Conservation (phyloP, 768 basidiomycete genomes). For the Boletus reticuloceps region DNA sequence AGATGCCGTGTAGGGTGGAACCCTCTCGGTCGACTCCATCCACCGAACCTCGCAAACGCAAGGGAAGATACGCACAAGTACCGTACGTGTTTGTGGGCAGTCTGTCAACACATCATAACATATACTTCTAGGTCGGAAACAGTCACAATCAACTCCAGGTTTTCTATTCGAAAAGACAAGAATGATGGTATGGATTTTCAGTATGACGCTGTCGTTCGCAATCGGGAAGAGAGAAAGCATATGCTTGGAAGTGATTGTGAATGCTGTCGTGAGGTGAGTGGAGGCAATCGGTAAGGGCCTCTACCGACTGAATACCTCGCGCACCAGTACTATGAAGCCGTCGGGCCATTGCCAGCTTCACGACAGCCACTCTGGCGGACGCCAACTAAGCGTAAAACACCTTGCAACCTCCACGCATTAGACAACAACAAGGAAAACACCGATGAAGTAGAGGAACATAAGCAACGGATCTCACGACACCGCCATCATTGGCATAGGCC, state of each 20-base stretch:
- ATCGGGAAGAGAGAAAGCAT: conserved; percentile 55
- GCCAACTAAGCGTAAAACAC: conserved; percentile 38
- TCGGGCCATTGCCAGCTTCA: conserved; percentile 71
- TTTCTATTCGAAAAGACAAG: conserved; percentile 58
- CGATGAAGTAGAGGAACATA: conserved; percentile 49
- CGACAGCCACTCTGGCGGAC: conserved; percentile 76
- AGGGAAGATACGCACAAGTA: conserved; percentile 54
- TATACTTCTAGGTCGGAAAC: conserved; percentile 23
- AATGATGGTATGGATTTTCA: conserved; percentile 69
- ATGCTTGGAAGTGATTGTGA: conserved; percentile 82
- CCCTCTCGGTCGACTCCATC: conserved; percentile 2
- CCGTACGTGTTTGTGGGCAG: conserved; percentile 27
- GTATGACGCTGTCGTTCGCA: conserved; percentile 76
- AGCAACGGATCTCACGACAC: conserved; percentile 69
- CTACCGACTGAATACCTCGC: background rate
- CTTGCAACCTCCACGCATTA: background rate
- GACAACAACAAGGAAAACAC: conserved; percentile 29
- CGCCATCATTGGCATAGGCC: conserved; percentile 67
- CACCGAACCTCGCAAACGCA: conserved; percentile 45
- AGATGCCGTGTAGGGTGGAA: conserved; percentile 9
- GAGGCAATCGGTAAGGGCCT: too few species aligned
- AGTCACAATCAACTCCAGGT: conserved; percentile 59
- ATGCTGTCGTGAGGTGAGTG: conserved; percentile 67
- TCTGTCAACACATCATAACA: background rate
- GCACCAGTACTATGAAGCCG: conserved; percentile 70